These are phyloP conservation scores for Ogataea allantospora DNA, from an alignment of 805 yeast species.

Conservation along the genomic window DNA sequence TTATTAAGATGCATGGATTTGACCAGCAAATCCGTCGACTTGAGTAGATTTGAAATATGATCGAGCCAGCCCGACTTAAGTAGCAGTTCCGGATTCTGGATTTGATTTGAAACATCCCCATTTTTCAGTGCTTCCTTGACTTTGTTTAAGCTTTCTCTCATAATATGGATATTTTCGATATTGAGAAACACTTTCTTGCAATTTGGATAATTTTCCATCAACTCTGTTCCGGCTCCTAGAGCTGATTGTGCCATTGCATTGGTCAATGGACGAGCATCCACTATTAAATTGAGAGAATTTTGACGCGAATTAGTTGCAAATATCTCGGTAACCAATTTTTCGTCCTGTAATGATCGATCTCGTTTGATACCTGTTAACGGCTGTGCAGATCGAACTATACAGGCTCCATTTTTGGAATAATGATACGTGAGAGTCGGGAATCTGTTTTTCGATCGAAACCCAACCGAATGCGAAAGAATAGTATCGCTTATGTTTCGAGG, in stretches of 20 bases:
- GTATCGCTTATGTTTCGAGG: conserved; percentile 81
- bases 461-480: conserved; percentile 77
- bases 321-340: conserved; percentile 70
- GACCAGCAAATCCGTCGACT: conserved; percentile 73
- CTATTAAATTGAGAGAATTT: conserved; percentile 54
- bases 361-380: conserved; percentile 91
- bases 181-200: conserved; percentile 77
- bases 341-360: conserved; percentile 88
- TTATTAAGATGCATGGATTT: conserved; percentile 81
- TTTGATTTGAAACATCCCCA: conserved; percentile 54
- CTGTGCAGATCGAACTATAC: conserved; percentile 87
- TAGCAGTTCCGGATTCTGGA: conserved; percentile 53
- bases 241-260: conserved; percentile 97
- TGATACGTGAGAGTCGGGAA: conserved; percentile 81
- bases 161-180: conserved; percentile 92
- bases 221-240: conserved; percentile 96
- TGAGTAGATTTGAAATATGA: conserved; percentile 63
- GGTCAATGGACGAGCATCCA: conserved; percentile 89
- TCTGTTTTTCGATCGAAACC: conserved; percentile 80
- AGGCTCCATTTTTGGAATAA: conserved; percentile 65
- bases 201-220: conserved; percentile 77
- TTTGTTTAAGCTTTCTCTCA: conserved; percentile 77
- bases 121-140: conserved; percentile 63
- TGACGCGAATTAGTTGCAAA: conserved; percentile 55
- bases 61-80: conserved; percentile 77